Evolutionary conservation across 129 eudicot species (phyloP), one percentile per base, ranked within the genome.

Genomic region (Centaurea solstitialis): DNA sequence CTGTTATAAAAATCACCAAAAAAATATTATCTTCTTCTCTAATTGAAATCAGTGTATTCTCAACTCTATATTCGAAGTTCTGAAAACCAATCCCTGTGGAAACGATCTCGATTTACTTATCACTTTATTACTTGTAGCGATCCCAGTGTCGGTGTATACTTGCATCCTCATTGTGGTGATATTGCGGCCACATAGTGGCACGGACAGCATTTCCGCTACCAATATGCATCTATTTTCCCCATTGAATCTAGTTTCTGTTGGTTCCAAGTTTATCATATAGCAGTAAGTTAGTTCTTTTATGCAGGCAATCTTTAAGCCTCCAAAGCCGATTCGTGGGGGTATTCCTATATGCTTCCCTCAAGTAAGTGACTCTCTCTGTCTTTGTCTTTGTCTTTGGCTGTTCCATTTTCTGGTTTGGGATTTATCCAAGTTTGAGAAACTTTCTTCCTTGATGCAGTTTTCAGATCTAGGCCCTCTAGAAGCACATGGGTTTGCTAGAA

Each of bases 291-390:
- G 26, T 59, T 33, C 35, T 40, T 50, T 82, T 82, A 45, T 86
- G 71, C 91, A 93, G 98, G 91, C 91, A 22, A 85, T 74, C 78
- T 91, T 89, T 66, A 89, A 89, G 84, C 94, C 98, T 77, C 98
- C 97, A 53, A 93, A 91, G 85, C 84, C 93, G n/a, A 93, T 93
- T 83, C 97, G 98, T 77, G 98, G 98, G 80, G 98, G 97, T 35
- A 93, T 93, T 86, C 93, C 98, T 59, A 86, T 93, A 82, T 93
- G 98, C 86, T 93, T 93, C 82, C 98, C 98, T 71, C 98, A 93
- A 78, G 98, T 93, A 79, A 74, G 86, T 79, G 62, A 57, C 80
- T 83, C 53, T n/a, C n/a, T n/a, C n/a, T n/a, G n/a, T n/a, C n/a
- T 68, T 74, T 28, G 33, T 70, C 59, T 20, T 65, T 41, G 35